phyloP scores from a whole-genome alignment of 768 basidiomycete genomes.

The Boletus tylopilopsis region DNA sequence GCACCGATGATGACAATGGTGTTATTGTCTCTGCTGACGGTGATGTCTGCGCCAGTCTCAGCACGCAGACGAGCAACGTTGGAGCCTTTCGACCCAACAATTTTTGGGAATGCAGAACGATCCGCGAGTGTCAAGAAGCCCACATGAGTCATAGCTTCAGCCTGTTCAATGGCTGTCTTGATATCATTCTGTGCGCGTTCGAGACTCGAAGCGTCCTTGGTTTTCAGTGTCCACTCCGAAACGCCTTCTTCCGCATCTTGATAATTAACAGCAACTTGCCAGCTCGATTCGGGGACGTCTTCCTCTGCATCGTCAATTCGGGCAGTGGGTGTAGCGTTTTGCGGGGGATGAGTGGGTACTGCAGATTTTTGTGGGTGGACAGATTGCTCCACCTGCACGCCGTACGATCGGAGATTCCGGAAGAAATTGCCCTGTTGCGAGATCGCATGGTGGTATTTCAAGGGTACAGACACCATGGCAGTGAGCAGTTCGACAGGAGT shows the following conservation, averaged over 20 bases:
- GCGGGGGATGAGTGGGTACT: conserved; percentile 54
- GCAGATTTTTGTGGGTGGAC: conserved; percentile 55
- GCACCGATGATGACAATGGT: conserved; percentile 84
- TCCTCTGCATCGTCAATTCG: conserved; percentile 77
- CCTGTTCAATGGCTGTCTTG: conserved; percentile 66
- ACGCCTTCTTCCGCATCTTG: conserved; percentile 79
- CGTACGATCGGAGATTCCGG: conserved; percentile 75
- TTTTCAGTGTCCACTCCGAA: conserved; percentile 81
- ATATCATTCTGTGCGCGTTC: conserved; percentile 71
- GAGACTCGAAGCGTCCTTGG: conserved; percentile 70
- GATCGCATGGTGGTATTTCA: conserved; percentile 84
- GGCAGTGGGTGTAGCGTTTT: conserved; percentile 44
- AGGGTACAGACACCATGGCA: conserved; percentile 64
- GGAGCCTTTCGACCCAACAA: conserved; percentile 88
- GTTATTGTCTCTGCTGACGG: conserved; percentile 82
- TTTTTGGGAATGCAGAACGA: conserved; percentile 84
- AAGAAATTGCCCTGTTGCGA: conserved; percentile 88
- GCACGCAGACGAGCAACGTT: conserved; percentile 85
- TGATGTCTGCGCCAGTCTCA: conserved; percentile 91
- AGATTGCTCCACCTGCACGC: conserved; percentile 81
- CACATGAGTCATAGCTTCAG: conserved; percentile 69
- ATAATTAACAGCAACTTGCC: conserved; percentile 80
- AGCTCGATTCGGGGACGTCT: conserved; percentile 48
- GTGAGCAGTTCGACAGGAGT: conserved; percentile 48
- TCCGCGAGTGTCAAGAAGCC: conserved; percentile 84